Conservation (phyloP, 371 early-diverging fungal genomes). For the Mycotypha africana region DNA sequence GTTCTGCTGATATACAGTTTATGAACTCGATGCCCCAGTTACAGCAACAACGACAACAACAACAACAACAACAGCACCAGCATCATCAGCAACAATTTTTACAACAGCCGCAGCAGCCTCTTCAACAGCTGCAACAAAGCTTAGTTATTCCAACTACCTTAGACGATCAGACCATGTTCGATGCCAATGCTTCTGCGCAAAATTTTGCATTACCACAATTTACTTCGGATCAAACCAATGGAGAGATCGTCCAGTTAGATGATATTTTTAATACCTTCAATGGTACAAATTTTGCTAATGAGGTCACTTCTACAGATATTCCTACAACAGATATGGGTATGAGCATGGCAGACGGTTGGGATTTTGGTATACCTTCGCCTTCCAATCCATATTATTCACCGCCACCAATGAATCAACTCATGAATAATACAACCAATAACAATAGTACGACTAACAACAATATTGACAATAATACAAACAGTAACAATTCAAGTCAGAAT, state of each 20-base stretch:
- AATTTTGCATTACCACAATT: slow-evolving; percentile 14
- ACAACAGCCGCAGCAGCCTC: slow-evolving; percentile 12
- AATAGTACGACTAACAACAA: not conserved
- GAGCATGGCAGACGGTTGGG: slow-evolving; percentile 23
- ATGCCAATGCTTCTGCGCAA: not conserved
- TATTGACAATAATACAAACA: slow-evolving; percentile 8
- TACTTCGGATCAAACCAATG: slow-evolving; percentile 10
- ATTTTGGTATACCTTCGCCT: slow-evolving; percentile 21
- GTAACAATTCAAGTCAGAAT: too few relatives aligned
- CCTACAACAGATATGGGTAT: slow-evolving; percentile 1
- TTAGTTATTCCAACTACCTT: not conserved
- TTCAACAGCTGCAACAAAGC: slow-evolving; percentile 6
- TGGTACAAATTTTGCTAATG: not conserved
- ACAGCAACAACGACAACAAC: too few relatives aligned
- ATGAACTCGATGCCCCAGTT: too few relatives aligned
- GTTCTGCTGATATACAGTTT: too few relatives aligned
- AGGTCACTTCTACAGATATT: not conserved
- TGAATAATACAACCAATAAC: not conserved
- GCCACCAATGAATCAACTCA: not conserved
- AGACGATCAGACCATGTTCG: not conserved
- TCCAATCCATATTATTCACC: slow-evolving; percentile 14
- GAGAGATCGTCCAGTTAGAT: slow-evolving; percentile 14
- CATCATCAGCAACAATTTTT: not conserved
- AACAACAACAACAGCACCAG: slow-evolving; percentile 1
- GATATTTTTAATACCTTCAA: slow-evolving; percentile 19